A percentile compares a stretch with the other conserved stretches of the same genome.
phyloP scores from a whole-genome alignment of 305 asterid species.

The Petunia hybrid region DNA sequence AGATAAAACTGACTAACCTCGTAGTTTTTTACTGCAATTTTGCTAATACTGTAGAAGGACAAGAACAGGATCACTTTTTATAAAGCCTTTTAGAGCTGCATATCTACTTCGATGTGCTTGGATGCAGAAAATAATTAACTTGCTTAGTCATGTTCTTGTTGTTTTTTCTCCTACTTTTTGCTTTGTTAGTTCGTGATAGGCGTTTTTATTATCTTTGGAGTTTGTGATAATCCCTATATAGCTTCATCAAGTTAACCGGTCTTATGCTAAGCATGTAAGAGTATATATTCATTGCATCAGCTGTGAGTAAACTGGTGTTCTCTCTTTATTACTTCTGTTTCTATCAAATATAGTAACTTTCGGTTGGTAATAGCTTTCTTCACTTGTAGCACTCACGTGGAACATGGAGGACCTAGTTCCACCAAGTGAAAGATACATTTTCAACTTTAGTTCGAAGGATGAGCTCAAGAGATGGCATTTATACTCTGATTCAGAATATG shows the following conservation, averaged over 20 bases:
- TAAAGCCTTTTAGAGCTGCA: not conserved
- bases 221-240: not conserved
- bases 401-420: slow-evolving; percentile 83
- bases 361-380: slow-evolving; percentile 31
- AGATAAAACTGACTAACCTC: slow-evolving; percentile 1
- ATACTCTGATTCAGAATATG: slow-evolving; percentile 96
- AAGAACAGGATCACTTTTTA: not conserved
- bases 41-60: slow-evolving; percentile 2
- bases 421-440: slow-evolving; percentile 80
- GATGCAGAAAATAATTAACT: not conserved
- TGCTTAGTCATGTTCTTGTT: slow-evolving; percentile 13
- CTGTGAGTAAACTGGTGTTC: not conserved
- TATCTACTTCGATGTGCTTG: slow-evolving; percentile 12
- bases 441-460: slow-evolving; percentile 71
- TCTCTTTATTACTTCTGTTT: not conserved
- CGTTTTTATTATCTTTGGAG: not conserved
- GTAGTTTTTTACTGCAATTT: not conserved
- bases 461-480: slow-evolving; percentile 91
- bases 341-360: slow-evolving; percentile 12
- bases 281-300: not conserved
- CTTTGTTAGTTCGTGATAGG: not conserved
- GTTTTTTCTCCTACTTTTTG: not conserved
- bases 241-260: slow-evolving; percentile 14
- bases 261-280: not conserved
- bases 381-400: slow-evolving; percentile 82